Evolutionary conservation across 805 yeast species (phyloP), one percentile per base, ranked within the genome.

Genomic region (Teunomyces lycoperdinae): DNA sequence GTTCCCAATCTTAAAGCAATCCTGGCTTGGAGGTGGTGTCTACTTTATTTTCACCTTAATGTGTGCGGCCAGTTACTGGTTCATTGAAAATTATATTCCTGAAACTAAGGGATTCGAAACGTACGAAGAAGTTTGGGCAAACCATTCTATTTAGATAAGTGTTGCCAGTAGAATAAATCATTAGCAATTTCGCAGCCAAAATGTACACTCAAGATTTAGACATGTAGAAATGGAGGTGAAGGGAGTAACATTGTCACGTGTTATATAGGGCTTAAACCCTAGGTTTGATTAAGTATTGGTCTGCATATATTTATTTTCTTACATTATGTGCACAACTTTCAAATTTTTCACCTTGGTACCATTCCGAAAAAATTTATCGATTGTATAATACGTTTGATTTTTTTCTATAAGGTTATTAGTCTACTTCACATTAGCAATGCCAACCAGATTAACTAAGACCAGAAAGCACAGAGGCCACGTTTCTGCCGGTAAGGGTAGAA

Each of bases 381-480:
- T 27, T 43, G 44, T 48, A 27, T 16, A 31, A 17, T 29, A 38
- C 41, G 41, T 26, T 38, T 38, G 41, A 26, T 24, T 38, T 38
- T 26, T 38, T 38, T 26, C 30, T 26, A 24, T n/a, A 26, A 38
- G 41, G 41, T 38, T 38, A 45, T 35, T 47, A 49, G 36, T 47
- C 51, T 46, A 52, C 42, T 32, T 20, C 27, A 49, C 58, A 57
- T 52, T 50, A 56, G 77, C 74, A 75, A 91, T 91, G 98, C 98
- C 98, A 78, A 88, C 97, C 85, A 90, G 98, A 89, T 85, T 89
- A 75, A 87, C 96, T 73, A 91, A 94, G 80, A 94, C 98, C 80
- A 90, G 99, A 88, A 94, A 94, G 85, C 97, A 89, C 87, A 90
- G 99, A 88, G 99, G 99, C 82, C 86, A 94, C 96, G 98, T 94